Conservation (phyloP, 2,329 filamentous ascomycete genomes). For the Nemania diffusa region DNA sequence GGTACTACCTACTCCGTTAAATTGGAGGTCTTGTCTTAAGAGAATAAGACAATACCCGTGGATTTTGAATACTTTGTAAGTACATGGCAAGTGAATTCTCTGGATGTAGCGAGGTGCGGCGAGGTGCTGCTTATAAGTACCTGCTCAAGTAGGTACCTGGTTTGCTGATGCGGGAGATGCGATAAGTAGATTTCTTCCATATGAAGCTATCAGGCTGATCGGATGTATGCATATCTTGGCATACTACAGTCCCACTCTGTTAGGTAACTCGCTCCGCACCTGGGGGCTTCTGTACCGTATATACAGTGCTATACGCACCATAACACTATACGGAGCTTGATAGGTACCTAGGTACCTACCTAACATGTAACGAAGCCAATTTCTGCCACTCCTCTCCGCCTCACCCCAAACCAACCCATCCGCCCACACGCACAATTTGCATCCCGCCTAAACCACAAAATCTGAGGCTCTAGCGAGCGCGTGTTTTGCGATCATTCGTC, state of each 20-base stretch:
- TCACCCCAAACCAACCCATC: slow-evolving; percentile 13
- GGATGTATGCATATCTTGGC: not conserved
- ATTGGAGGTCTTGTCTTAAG: slow-evolving; percentile 1
- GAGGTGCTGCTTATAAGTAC: not conserved
- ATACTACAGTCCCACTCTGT: not conserved
- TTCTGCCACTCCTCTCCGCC: slow-evolving; percentile 43
- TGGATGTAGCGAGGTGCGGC: not conserved
- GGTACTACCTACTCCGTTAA: not conserved
- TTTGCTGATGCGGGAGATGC: not conserved
- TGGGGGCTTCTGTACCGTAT: not conserved
- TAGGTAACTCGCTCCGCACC: not conserved
- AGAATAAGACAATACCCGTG: not conserved
- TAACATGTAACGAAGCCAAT: no score
- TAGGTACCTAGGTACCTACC: not conserved
- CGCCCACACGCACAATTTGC: slow-evolving; percentile 45
- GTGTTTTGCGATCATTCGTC: slow-evolving; percentile 34
- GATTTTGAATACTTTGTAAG: not conserved
- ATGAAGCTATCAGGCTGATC: not conserved
- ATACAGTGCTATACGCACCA: not conserved
- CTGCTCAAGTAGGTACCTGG: not conserved
- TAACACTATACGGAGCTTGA: not conserved
- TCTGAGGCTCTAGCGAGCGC: slow-evolving; percentile 38
- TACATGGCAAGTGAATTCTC: not conserved
- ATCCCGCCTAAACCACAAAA: slow-evolving; percentile 47
- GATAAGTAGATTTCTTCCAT: not conserved